Evolutionary conservation across 176 grass and related monocot species (phyloP).

Genomic region (Puccinellia tenuiflora): DNA sequence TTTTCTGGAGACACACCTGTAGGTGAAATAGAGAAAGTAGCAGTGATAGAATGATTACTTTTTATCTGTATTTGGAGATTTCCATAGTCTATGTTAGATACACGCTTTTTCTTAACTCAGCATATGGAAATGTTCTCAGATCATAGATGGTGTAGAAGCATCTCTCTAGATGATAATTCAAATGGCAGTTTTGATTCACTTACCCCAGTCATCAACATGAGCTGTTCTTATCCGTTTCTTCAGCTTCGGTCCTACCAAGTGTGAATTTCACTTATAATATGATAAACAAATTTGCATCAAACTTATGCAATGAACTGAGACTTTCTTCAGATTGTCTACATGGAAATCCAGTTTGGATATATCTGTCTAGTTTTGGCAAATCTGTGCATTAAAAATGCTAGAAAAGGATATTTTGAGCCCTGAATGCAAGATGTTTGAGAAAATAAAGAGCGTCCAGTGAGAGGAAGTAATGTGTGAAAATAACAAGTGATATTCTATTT

Average conservation of each 20-base stretch:
- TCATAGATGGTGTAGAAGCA: conserved; percentile 32
- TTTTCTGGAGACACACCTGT: not conserved
- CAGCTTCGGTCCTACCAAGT: not conserved
- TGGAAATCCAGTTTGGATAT: not conserved
- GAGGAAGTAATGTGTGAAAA: no score
- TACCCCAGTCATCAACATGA: not conserved
- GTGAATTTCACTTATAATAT: not conserved
- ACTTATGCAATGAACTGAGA: not conserved
- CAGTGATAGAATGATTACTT: conserved; percentile 22
- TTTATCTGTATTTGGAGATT: not conserved
- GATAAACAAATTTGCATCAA: not conserved
- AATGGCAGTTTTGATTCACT: not conserved
- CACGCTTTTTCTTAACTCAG: not conserved
- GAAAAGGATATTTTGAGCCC: not conserved
- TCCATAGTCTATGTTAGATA: conserved; percentile 13
- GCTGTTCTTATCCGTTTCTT: not conserved
- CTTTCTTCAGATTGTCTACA: not conserved
- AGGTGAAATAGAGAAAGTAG: conserved; percentile 6
- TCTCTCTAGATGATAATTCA: conserved; percentile 16
- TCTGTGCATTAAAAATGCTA: not conserved
- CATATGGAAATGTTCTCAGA: conserved; percentile 8
- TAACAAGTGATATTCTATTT: no score
- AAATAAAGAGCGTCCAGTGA: not conserved
- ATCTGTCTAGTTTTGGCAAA: not conserved
- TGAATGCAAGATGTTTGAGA: not conserved